Evolutionary conservation across 805 yeast species (phyloP), one percentile per base, ranked within the genome.

Genomic region (Ogataea naganishii): DNA sequence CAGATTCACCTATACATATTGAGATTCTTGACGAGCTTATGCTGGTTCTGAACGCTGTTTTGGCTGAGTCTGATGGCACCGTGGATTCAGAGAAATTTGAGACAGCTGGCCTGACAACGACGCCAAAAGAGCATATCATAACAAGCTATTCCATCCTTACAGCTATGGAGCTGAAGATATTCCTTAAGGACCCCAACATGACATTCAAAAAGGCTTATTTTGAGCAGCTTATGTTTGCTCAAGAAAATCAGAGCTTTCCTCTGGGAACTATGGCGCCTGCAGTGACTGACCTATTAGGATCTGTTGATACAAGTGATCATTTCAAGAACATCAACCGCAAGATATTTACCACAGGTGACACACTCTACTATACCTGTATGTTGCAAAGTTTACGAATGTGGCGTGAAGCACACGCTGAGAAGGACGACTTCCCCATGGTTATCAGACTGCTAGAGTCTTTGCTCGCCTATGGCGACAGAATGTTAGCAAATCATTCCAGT

Each of bases 141-240:
- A 60, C 59, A 4, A 58, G 66, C 31, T 72, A 64, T 44, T 49
- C 73, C 5, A 50, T 74, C 15, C 56, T 73, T 27, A 64, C 69
- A 27, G 66, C 75, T 3, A 60, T 70, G 52, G 76, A 74, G 43
- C 53, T 77, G 29, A 61, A 66, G 36, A 57, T 64, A 21, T 75
- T 79, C 44, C 51, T 77, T 23, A 66, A 66, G 35, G 72, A 68
- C 39, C 62, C 76, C 12, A 73, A 74, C 45, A 62, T 72, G 46
- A 57, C 76, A 0, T 79, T 79, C 54, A 74, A 69, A 37, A 78
- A 77, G 51, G 53, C 64, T 18, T 75, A 66, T 44, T 72, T 69
- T 31, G 84, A 80, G 46, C 83, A 78, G 40, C 56, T 75, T 27
- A 59, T 80, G 54, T 75, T 80, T 62, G 70, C 75, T 27, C 64